Evolutionary conservation across 257 asterid species (phyloP).

Genomic region (Fraxinus excelsior): DNA sequence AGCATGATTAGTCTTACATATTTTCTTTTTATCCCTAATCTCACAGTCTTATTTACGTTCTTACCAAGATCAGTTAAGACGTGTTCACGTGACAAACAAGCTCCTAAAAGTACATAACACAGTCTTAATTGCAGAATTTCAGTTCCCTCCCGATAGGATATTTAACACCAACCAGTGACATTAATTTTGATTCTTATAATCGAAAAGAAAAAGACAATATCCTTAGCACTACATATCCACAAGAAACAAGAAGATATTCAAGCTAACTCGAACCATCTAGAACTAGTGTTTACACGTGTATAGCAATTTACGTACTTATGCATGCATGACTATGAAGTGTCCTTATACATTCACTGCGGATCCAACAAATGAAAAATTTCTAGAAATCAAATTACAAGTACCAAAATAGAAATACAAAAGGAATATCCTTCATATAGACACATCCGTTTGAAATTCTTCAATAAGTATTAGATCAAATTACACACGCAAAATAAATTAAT

Average conservation of each 20-base stretch:
- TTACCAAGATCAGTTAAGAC: background rate
- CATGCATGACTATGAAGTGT: too few relatives aligned
- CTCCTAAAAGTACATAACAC: background rate
- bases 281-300: too few relatives aligned
- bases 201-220: background rate
- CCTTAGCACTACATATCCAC: background rate
- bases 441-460: background rate
- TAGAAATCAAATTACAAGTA: background rate
- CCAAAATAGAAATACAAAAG: background rate
- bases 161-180: background rate
- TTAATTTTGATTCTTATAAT: background rate
- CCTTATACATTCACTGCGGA: background rate
- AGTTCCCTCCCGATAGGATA: conserved; percentile 12
- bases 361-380: background rate
- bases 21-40: background rate
- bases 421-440: background rate
- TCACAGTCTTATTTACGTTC: background rate
- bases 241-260: too few relatives aligned
- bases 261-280: too few relatives aligned
- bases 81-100: conserved; percentile 3
- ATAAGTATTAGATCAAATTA: conserved; percentile 1
- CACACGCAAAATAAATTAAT: background rate
- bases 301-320: too few relatives aligned
- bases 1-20: background rate
- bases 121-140: background rate